phyloP scores from a whole-genome alignment of 306 rosid species.

The Castanopsis chinensis region DNA sequence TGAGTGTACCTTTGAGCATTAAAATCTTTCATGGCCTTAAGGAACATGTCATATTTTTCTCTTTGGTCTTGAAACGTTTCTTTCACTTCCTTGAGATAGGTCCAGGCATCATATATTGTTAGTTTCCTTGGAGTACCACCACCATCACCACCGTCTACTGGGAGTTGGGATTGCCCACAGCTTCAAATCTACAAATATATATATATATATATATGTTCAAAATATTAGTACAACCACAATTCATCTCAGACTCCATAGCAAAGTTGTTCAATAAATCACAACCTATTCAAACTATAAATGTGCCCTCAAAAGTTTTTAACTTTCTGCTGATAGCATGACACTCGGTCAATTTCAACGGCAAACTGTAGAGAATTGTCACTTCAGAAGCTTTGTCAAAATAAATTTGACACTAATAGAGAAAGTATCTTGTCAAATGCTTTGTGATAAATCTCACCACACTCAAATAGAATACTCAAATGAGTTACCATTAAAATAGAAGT shows the following conservation, averaged over 20 bases:
- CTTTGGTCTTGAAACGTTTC: slow-evolving; percentile 80
- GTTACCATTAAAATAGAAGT: too few species aligned
- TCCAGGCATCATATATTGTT: slow-evolving; percentile 73
- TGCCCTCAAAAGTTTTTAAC: neutral
- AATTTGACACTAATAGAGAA: too few species aligned
- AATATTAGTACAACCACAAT: neutral
- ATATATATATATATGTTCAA: neutral
- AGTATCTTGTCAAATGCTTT: too few species aligned
- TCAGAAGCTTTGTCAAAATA: too few species aligned
- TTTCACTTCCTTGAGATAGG: slow-evolving; percentile 82
- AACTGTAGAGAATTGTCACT: too few species aligned
- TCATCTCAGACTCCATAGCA: neutral
- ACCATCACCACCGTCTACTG: slow-evolving; percentile 48
- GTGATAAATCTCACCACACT: too few species aligned
- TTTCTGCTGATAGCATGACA: neutral
- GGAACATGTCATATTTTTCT: slow-evolving; percentile 79
- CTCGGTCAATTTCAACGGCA: neutral
- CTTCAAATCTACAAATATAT: slow-evolving; percentile 38
- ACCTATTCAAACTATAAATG: slow-evolving; percentile 6
- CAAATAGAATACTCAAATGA: too few species aligned
- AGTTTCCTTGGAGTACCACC: slow-evolving; percentile 49
- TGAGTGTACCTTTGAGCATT: slow-evolving; percentile 80
- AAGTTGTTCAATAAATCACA: slow-evolving; percentile 13
- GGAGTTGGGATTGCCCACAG: slow-evolving; percentile 56
- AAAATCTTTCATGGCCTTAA: slow-evolving; percentile 91